Base-by-base conservation (phyloP, 2,329 filamentous ascomycete genomes). In the Cladosporium halotolerans region DNA sequence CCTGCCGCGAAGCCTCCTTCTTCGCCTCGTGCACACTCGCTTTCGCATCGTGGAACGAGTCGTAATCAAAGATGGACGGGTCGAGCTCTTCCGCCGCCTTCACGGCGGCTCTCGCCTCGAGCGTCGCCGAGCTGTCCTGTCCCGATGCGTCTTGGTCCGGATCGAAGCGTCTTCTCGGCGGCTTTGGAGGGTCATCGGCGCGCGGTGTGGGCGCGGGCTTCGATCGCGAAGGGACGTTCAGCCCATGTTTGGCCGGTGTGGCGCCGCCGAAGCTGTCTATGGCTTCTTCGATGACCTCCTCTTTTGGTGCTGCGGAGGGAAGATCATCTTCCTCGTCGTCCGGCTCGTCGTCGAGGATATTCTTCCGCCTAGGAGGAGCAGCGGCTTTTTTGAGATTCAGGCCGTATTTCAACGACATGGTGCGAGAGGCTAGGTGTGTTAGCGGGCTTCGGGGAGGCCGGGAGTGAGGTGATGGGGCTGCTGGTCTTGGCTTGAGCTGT, bases 1-100 rank as follows among this genome's bases (percentile, higher is more conserved):
- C 78, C 51, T 75, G 74, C 42, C 75, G 74, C 44, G 75, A 73
- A 6, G 76, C 77, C 4, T 73, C 75, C 55, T 79, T 78, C 60
- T 81, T 79, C 55, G 83, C 78, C 13, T 82, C 80, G 3, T 66
- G 64, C 11, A 71, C 66, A 2, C 74, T 72, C 59, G 88, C 85
- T 39, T 92, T 76, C 1, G 85, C 86, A 62, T 92, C 88, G 72
- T 89, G 91, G 18, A 89, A 86, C 1, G 79, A 80, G 67, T 95
- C 89, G 72, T 93, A 95, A 71, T 93, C 88, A 74, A 91, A 93
- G 60, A 93, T 84, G 45, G 82, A 84, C 1, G 86, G 75, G 63
- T 93, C 88, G 8, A 86, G 66, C 55, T 81, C 77, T 57, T 83
- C 76, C 2, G 86, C 87, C 13, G 81, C 80, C 58, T 83, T 76